Percentiles rank a stretch among this genome's conserved stretches.
Evolutionary conservation across 768 basidiomycete genomes (phyloP).

Genomic region (Sistotremastrum suecicum): DNA sequence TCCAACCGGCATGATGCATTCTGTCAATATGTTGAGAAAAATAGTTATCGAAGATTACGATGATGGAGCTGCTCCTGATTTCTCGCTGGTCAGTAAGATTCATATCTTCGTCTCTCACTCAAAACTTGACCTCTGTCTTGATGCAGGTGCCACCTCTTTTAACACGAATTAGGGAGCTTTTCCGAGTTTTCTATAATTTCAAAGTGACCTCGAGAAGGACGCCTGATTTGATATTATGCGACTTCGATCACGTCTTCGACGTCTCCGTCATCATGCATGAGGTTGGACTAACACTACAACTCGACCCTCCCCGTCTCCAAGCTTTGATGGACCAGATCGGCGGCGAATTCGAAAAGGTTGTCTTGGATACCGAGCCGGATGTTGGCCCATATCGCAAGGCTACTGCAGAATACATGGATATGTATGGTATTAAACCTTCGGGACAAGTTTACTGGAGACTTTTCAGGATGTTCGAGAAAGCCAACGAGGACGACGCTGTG

Average conservation of each 20-base stretch:
- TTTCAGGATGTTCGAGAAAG: conserved; percentile 5
- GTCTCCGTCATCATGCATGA: conserved; percentile 14
- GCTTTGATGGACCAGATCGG: conserved; percentile 8
- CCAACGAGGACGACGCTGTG: conserved; percentile 12
- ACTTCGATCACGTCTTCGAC: conserved; percentile 11
- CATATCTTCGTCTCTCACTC: no score
- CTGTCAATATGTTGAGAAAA: no score
- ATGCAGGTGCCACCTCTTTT: conserved; percentile 12
- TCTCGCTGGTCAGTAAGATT: no score
- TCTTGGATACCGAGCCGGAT: conserved; percentile 17
- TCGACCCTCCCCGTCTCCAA: conserved; percentile 12
- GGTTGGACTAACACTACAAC: conserved; percentile 14
- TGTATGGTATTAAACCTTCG: neutral
- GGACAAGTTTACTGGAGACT: conserved; percentile 1
- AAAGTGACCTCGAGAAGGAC: conserved; percentile 6
- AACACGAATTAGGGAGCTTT: conserved; percentile 13
- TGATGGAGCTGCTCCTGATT: no score
- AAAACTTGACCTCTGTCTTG: no score
- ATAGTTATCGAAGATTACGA: no score
- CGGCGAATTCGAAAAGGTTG: conserved; percentile 12
- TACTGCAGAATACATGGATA: conserved; percentile 13
- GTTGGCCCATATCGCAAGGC: conserved; percentile 13
- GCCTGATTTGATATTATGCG: conserved; percentile 15
- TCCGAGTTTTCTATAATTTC: conserved; percentile 16
- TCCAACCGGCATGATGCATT: no score